Conservation (phyloP, 495 filamentous ascomycete genomes). For the Xanthoparmelia taractica region DNA sequence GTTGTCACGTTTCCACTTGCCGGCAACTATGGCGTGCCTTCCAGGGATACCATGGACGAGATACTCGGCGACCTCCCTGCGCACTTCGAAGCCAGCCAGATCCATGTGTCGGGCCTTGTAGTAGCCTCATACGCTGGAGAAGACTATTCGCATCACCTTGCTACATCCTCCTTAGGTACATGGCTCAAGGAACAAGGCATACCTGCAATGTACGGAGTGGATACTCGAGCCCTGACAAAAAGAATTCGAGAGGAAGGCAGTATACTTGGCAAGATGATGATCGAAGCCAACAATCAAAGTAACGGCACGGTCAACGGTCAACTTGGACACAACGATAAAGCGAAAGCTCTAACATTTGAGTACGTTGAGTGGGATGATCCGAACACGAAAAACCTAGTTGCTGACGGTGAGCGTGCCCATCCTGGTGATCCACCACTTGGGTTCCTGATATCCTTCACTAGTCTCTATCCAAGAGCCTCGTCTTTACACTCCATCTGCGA, state of each 20-base stretch:
- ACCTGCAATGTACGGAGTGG: slow-evolving; percentile 93
- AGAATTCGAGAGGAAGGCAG: slow-evolving; percentile 86
- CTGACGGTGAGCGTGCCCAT: slow-evolving; percentile 64
- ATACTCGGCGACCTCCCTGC: slow-evolving; percentile 76
- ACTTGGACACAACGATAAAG: slow-evolving; percentile 18
- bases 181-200: slow-evolving; percentile 95
- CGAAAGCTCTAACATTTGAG: slow-evolving; percentile 49
- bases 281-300: slow-evolving; percentile 49
- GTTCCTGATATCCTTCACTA: slow-evolving; percentile 36
- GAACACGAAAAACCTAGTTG: slow-evolving; percentile 83
- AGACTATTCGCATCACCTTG: slow-evolving; percentile 89
- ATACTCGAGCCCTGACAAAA: slow-evolving; percentile 91
- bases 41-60: slow-evolving; percentile 70
- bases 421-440: slow-evolving; percentile 15
- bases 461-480: slow-evolving; percentile 80
- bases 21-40: slow-evolving; percentile 93
- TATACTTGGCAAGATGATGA: slow-evolving; percentile 87
- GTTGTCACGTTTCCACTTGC: slow-evolving; percentile 86
- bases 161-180: slow-evolving; percentile 75
- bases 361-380: slow-evolving; percentile 81
- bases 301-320: slow-evolving; percentile 41
- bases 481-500: slow-evolving; percentile 64
- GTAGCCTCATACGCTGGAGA: slow-evolving; percentile 87
- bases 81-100: slow-evolving; percentile 83
- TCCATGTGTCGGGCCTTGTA: slow-evolving; percentile 86